Percentiles rank a stretch among this genome's conserved stretches.
Evolutionary conservation across 306 rosid genomes (phyloP).

Genomic region (Myrica gale): DNA sequence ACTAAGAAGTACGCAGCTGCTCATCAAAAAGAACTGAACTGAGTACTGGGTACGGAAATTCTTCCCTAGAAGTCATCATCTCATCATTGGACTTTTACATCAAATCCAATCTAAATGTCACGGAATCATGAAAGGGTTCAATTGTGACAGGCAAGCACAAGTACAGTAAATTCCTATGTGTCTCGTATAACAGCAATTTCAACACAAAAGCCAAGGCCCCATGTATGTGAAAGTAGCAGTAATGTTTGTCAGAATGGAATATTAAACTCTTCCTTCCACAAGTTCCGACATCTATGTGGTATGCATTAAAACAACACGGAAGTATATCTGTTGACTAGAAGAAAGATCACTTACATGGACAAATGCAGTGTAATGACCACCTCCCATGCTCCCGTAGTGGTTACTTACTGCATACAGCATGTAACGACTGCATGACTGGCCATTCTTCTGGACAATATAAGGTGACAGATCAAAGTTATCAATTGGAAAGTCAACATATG

Average conservation of each 20-base stretch:
- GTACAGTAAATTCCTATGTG: not conserved
- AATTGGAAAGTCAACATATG: constrained; percentile 87
- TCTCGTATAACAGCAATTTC: not conserved
- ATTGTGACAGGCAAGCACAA: too few relatives aligned
- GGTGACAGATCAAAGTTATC: constrained; percentile 86
- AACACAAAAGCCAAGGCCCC: not conserved
- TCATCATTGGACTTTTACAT: not conserved
- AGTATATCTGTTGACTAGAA: constrained; percentile 10
- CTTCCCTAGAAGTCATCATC: not conserved
- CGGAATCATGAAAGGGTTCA: not conserved
- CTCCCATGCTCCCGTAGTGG: constrained; percentile 99
- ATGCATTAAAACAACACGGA: not conserved
- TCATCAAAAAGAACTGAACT: not conserved
- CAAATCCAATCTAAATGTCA: not conserved
- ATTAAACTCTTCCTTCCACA: not conserved
- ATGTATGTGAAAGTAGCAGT: not conserved
- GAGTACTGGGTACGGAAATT: not conserved
- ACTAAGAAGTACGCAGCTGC: not conserved
- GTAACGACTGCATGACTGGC: constrained; percentile 59
- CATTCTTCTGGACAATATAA: constrained; percentile 57
- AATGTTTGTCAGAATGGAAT: not conserved
- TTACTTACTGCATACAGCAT: constrained; percentile 91
- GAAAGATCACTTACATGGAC: constrained; percentile 73
- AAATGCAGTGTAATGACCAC: constrained; percentile 97
- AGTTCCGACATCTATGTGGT: not conserved